Conservation (phyloP, 805 yeast genomes). For the Ogataea pignaliae region DNA sequence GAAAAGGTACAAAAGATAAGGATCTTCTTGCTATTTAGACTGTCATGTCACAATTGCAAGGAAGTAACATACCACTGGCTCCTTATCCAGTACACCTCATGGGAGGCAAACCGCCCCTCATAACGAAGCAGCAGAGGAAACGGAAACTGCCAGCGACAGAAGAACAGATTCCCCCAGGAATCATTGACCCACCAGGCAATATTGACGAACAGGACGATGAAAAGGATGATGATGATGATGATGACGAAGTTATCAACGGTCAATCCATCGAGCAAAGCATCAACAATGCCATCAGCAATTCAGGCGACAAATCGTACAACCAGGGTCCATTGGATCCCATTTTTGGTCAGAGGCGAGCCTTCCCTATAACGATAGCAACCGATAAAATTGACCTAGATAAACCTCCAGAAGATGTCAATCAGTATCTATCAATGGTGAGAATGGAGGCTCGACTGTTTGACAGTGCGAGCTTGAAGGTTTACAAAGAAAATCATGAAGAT, state of each 20-base stretch:
- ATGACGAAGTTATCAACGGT: not conserved
- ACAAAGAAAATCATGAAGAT: conserved; percentile 2
- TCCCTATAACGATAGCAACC: conserved; percentile 26
- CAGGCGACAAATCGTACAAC: conserved; percentile 8
- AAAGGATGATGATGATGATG: not conserved
- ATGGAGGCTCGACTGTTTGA: conserved; percentile 25
- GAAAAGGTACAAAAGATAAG: too few relatives aligned
- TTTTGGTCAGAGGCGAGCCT: conserved; percentile 34
- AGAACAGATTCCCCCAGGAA: too few relatives aligned
- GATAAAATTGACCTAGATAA: conserved; percentile 10
- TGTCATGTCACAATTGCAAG: too few relatives aligned
- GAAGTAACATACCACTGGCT: too few relatives aligned
- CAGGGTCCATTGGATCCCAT: conserved; percentile 33
- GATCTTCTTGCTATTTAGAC: too few relatives aligned
- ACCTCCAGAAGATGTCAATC: conserved; percentile 23
- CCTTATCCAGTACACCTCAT: too few relatives aligned
- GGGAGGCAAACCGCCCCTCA: too few relatives aligned
- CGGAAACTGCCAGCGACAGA: too few relatives aligned
- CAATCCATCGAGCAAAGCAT: not conserved
- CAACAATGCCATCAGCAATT: not conserved
- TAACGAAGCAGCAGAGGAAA: too few relatives aligned
- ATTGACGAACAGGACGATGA: not conserved
- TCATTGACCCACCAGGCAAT: too few relatives aligned
- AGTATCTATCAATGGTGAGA: conserved; percentile 32
- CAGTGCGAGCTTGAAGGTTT: not conserved